A percentile compares a stretch with the other conserved stretches of the same genome.
These are phyloP conservation scores for Wallacemonas collosoma DNA, from an alignment of 208 protist genomes.

Conservation along the genomic window DNA sequence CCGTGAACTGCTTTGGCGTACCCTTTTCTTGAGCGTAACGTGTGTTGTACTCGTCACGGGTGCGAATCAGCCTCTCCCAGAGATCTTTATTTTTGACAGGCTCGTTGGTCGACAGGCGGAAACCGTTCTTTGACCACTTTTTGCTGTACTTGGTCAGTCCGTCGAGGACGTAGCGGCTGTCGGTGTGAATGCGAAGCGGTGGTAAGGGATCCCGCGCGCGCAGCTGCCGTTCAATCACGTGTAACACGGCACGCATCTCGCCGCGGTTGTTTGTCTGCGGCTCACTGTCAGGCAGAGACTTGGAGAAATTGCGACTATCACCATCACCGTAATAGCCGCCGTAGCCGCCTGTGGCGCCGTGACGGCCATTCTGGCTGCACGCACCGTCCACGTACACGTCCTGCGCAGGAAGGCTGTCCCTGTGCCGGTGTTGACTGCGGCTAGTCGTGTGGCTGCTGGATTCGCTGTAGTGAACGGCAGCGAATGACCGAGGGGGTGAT, in stretches of 20 bases:
- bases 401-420: slow-evolving; percentile 7
- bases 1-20: slow-evolving; percentile 7
- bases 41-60: slow-evolving; percentile 50
- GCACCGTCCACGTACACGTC: slow-evolving; percentile 86
- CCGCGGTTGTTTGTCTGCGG: slow-evolving; percentile 86
- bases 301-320: slow-evolving; percentile 72
- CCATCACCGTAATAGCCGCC: slow-evolving; percentile 69
- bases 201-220: slow-evolving; percentile 20
- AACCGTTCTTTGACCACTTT: slow-evolving; percentile 63
- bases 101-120: slow-evolving; percentile 33
- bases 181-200: slow-evolving; percentile 64
- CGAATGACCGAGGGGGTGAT: not conserved
- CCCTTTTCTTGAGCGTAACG: slow-evolving; percentile 43
- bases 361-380: slow-evolving; percentile 70
- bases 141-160: slow-evolving; percentile 55
- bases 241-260: slow-evolving; percentile 77
- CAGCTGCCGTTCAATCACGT: slow-evolving; percentile 53
- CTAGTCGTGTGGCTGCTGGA: not conserved
- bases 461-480: not conserved
- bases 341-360: slow-evolving; percentile 62
- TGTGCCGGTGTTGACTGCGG: not conserved
- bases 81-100: slow-evolving; percentile 71
- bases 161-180: slow-evolving; percentile 80
- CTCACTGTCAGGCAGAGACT: slow-evolving; percentile 50
- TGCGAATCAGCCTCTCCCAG: slow-evolving; percentile 48